Evolutionary conservation across 805 yeast genomes (phyloP).

Genomic region (Candida sphagnicola): DNA sequence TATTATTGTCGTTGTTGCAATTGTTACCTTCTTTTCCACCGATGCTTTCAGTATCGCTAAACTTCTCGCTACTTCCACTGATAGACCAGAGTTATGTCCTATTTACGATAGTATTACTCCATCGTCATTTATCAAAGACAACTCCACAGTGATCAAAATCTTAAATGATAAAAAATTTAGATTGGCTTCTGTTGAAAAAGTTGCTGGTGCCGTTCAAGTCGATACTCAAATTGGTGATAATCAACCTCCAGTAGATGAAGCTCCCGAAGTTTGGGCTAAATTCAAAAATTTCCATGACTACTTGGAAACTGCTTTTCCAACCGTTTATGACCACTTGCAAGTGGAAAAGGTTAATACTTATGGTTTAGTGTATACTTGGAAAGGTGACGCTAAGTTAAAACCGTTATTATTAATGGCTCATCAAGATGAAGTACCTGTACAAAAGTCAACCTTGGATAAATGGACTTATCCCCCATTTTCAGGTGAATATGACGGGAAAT

Average conservation of each 20-base stretch:
- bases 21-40: constrained; percentile 14
- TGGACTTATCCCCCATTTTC: constrained; percentile 69
- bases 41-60: constrained; percentile 12
- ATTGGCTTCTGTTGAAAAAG: constrained; percentile 35
- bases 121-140: constrained; percentile 24
- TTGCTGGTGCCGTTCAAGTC: constrained; percentile 58
- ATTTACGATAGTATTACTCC: constrained; percentile 20
- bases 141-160: constrained; percentile 26
- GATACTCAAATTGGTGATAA: constrained; percentile 63
- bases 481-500: constrained; percentile 57
- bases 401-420: constrained; percentile 73
- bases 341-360: constrained; percentile 58
- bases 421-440: constrained; percentile 79
- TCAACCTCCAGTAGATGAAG: constrained; percentile 46
- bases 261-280: constrained; percentile 46
- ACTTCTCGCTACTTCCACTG: constrained; percentile 12
- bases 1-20: constrained; percentile 3
- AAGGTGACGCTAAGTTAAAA: constrained; percentile 54
- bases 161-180: constrained; percentile 22
- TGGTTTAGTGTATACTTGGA: constrained; percentile 61
- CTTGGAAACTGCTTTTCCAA: constrained; percentile 52
- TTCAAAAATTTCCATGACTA: constrained; percentile 46
- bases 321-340: constrained; percentile 42
- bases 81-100: constrained; percentile 19
- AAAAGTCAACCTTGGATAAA: constrained; percentile 45